Evolutionary conservation across 495 filamentous ascomycete species (phyloP), one percentile per base, ranked within the genome.

Genomic region (Coniosporium apollinis): DNA sequence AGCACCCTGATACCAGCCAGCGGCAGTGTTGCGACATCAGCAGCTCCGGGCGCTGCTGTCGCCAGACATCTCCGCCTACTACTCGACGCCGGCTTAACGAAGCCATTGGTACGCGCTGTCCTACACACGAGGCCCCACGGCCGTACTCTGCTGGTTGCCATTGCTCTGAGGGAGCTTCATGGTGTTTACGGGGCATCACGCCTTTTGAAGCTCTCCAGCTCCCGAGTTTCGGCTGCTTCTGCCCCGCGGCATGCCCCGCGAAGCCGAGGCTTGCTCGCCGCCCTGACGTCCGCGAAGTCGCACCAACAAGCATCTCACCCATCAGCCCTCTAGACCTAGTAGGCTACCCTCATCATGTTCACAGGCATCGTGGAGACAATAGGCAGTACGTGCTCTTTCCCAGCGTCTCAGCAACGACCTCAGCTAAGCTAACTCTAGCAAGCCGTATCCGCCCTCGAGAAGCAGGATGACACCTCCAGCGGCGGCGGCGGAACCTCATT

Each of bases 341-440:
- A n/a, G n/a, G n/a, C 18, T 16, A 17, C n/a, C 8, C 29, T 15
- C 52, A 70, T 33, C 30, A 97, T 97, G 89, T 97, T 97, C 55
- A 97, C 89, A 33, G 89, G 89, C 41, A 80, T 99, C 41, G 82
- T 99, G 26, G 91, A 99, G 62, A 79, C 73, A 32, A 80, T 96
- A 30, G 91, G 91, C 57, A 83, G 91, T 91, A 60, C 59, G 70
- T 59, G 14, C 10, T 22, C 36, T 22, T 32, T 40, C 13, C 39
- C 29, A 28, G 36, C 28, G 29, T 18, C 33, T 43, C 22, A 31
- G 14, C 17, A 21, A 13, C 4, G 25, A 11, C 38, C 14, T 26
- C 33, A 36, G 47, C 40, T 41, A 37, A 31, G 46, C 56, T 60
- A 45, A 57, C 54, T 36, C 34, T 19, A 43, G 38, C 19, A 52